Evolutionary conservation across 208 protist species (phyloP).

Genomic region (Wallacemonas sp.): DNA sequence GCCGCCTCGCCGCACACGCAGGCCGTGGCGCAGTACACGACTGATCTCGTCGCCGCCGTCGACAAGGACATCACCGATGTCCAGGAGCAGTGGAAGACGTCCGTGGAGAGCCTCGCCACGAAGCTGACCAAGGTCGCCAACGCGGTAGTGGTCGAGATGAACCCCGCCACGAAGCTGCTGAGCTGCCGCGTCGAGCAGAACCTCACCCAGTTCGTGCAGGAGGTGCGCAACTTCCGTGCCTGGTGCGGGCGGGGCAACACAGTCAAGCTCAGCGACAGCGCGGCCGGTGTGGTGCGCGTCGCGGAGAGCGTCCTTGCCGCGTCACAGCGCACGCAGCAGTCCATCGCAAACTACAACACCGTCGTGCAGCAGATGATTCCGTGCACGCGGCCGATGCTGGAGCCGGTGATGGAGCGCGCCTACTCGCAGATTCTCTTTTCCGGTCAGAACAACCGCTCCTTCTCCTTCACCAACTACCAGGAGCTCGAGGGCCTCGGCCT

Average conservation of each 20-base stretch:
- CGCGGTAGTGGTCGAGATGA: conserved; percentile 36
- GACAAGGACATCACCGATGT: conserved; percentile 26
- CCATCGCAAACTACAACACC: conserved; percentile 86
- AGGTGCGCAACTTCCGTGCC: conserved; percentile 65
- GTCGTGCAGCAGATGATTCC: conserved; percentile 74
- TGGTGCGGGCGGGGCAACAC: conserved; percentile 28
- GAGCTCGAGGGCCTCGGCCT: conserved; percentile 83
- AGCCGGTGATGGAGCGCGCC: conserved; percentile 46
- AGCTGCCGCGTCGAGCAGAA: conserved; percentile 54
- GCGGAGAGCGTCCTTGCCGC: conserved; percentile 60
- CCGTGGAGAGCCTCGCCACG: conserved; percentile 40
- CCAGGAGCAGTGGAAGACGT: conserved; percentile 29
- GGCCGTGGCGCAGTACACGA: conserved; percentile 36
- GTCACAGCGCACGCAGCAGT: conserved; percentile 65
- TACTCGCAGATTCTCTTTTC: conserved; percentile 65
- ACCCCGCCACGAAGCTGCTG: conserved; percentile 36
- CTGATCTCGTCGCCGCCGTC: conserved; percentile 31
- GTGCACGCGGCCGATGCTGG: conserved; percentile 75
- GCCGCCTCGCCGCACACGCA: conserved; percentile 30
- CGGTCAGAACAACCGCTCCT: conserved; percentile 35
- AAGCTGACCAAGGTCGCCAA: conserved; percentile 37
- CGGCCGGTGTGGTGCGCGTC: conserved; percentile 49
- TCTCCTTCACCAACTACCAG: conserved; percentile 72
- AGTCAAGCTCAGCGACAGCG: conserved; percentile 40
- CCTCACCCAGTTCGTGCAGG: conserved; percentile 64